These are phyloP conservation scores for Westerdykella aurantiaca DNA, from an alignment of 2,329 filamentous ascomycete genomes.

Conservation along the genomic window DNA sequence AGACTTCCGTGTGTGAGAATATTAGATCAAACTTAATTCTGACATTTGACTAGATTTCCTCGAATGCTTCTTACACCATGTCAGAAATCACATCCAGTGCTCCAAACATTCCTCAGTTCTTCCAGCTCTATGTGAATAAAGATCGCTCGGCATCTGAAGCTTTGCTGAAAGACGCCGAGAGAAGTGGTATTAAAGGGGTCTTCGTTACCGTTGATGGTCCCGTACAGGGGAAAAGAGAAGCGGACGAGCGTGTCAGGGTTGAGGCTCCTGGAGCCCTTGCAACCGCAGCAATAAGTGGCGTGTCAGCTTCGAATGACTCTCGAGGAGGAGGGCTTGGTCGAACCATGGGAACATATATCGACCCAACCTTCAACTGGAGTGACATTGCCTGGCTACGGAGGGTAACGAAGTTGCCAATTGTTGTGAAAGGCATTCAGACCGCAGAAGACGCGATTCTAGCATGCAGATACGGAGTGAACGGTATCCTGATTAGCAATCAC, in stretches of 20 bases:
- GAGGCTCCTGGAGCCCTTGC: conserved; percentile 9
- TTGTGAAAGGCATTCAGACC: conserved; percentile 37
- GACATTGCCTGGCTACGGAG: conserved; percentile 40
- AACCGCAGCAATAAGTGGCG: conserved; percentile 47
- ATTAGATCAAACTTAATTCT: neutral
- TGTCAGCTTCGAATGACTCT: conserved; percentile 46
- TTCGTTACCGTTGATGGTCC: conserved; percentile 22
- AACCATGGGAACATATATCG: conserved; percentile 55
- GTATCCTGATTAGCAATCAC: conserved; percentile 47
- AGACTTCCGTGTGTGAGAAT: neutral
- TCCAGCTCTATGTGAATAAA: conserved; percentile 24
- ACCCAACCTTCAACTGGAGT: conserved; percentile 46
- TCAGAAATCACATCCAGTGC: conserved; percentile 16
- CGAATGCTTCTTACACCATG: conserved; percentile 21
- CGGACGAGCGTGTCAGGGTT: conserved; percentile 27
- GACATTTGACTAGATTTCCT: conserved; percentile 15
- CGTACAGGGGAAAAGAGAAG: conserved; percentile 21
- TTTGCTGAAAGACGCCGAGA: conserved; percentile 9
- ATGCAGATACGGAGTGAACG: conserved; percentile 37
- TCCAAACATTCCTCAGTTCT: conserved; percentile 13
- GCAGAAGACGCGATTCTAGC: conserved; percentile 39
- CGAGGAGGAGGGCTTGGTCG: conserved; percentile 54
- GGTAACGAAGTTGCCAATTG: conserved; percentile 29
- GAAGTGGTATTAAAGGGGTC: conserved; percentile 12
- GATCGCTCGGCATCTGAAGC: conserved; percentile 10